Conservation (phyloP, 1,284 basidiomycete species). For the Apiotrichum laibachii region DNA sequence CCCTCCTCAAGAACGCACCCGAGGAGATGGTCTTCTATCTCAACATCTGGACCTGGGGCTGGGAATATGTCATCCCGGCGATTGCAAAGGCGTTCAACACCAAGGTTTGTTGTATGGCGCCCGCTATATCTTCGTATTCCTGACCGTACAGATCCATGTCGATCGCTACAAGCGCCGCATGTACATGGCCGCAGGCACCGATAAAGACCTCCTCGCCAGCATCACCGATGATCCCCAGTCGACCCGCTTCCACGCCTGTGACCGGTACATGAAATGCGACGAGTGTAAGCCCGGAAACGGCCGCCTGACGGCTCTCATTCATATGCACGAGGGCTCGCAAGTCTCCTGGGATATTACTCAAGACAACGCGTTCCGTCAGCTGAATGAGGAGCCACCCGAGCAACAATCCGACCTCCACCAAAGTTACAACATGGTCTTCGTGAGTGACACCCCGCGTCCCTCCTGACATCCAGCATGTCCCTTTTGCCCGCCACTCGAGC, state of each 20-base stretch:
- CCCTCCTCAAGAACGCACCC: constrained; percentile 54
- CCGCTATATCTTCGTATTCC: background rate
- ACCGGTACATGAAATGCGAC: constrained; percentile 71
- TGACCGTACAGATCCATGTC: constrained; percentile 66
- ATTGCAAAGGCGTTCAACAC: constrained; percentile 64
- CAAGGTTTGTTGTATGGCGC: constrained; percentile 53
- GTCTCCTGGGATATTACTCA: constrained; percentile 48
- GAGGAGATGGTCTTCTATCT: constrained; percentile 73
- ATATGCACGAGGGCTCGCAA: constrained; percentile 57
- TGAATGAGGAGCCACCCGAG: background rate
- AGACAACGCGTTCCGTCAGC: background rate
- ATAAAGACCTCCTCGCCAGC: constrained; percentile 65
- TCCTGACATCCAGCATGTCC: constrained; percentile 61
- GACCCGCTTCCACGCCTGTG: constrained; percentile 88
- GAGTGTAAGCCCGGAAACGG: constrained; percentile 26
- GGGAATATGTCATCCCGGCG: constrained; percentile 77
- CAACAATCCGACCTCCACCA: background rate
- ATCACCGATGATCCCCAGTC: constrained; percentile 61
- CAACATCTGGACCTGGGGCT: constrained; percentile 91
- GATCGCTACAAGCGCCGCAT: constrained; percentile 79
- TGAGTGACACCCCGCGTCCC: background rate
- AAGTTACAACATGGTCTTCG: background rate
- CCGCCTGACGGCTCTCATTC: constrained; percentile 35
- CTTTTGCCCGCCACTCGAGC: constrained; percentile 77
- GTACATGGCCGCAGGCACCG: constrained; percentile 57